Evolutionary conservation across 106 monocot genomes (phyloP).

Genomic region (Amphibolis antarctica): DNA sequence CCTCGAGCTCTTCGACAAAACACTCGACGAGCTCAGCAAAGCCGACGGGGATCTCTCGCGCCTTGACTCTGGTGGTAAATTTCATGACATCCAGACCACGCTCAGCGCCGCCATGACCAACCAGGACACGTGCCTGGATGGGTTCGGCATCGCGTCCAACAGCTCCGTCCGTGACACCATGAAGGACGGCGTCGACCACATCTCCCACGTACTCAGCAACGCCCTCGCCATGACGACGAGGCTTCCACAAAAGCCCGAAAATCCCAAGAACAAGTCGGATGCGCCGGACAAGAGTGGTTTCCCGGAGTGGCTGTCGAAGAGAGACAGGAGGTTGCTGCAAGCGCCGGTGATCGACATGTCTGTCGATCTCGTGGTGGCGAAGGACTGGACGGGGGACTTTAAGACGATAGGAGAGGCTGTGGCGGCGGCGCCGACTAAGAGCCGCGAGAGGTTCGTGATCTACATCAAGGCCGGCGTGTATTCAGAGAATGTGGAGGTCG

Average conservation of each 20-base stretch:
- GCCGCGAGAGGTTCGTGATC: conserved; percentile 50
- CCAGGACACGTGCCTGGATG: conserved; percentile 62
- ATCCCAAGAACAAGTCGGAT: conserved; percentile 6
- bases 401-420: conserved; percentile 52
- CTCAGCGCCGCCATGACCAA: conserved; percentile 83
- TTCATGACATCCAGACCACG: conserved; percentile 38
- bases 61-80: not conserved
- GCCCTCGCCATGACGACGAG: conserved; percentile 69
- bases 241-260: conserved; percentile 10
- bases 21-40: conserved; percentile 35
- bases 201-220: conserved; percentile 57
- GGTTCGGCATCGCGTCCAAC: conserved; percentile 15
- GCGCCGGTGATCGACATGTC: conserved; percentile 3
- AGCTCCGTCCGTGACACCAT: conserved; percentile 26
- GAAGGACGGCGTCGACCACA: conserved; percentile 20
- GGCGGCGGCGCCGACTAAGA: conserved; percentile 51
- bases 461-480: conserved; percentile 82
- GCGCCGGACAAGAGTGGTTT: conserved; percentile 31
- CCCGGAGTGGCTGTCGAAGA: conserved; percentile 37
- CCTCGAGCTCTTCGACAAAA: conserved; percentile 55
- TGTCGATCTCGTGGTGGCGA: conserved; percentile 50
- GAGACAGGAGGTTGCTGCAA: conserved; percentile 40
- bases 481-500: conserved; percentile 74
- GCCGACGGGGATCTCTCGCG: conserved; percentile 20
- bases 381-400: conserved; percentile 69